phyloP scores from a whole-genome alignment of 2,329 filamentous ascomycete species.

The Xylaria multiplex region DNA sequence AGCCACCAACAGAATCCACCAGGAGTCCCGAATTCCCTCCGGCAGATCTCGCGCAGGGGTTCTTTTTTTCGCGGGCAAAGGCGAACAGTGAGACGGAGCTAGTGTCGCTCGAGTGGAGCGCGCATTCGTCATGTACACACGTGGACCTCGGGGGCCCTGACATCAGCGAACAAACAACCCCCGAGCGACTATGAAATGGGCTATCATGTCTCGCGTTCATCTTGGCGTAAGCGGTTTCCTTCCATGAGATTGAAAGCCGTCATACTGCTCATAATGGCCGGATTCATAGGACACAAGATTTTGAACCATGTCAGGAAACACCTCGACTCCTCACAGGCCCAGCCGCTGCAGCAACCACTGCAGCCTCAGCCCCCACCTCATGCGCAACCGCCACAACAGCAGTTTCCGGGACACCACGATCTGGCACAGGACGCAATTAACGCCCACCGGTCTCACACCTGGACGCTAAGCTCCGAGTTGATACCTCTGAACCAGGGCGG shows the following conservation, averaged over 20 bases:
- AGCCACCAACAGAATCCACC: neutral
- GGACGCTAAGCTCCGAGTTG: constrained; percentile 52
- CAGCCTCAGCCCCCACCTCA: constrained; percentile 18
- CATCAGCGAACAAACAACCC: constrained; percentile 14
- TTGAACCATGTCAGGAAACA: constrained; percentile 28
- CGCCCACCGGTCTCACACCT: constrained; percentile 27
- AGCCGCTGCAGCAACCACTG: constrained; percentile 7
- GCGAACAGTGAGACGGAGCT: neutral
- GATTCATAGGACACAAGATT: constrained; percentile 35
- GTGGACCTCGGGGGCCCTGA: neutral
- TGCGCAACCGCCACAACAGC: constrained; percentile 16
- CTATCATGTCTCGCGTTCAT: constrained; percentile 24
- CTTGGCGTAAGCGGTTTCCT: constrained; percentile 25
- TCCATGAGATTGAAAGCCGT: constrained; percentile 23
- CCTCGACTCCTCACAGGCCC: constrained; percentile 5
- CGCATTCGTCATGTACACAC: constrained; percentile 32
- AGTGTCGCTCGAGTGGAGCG: constrained; percentile 14
- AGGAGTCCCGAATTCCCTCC: neutral
- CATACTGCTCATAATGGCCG: constrained; percentile 31
- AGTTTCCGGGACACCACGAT: neutral
- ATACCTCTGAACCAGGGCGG: constrained; percentile 55
- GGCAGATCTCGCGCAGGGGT: constrained; percentile 8
- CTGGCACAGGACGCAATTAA: neutral
- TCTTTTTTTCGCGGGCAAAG: neutral
- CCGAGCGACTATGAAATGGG: constrained; percentile 29